Evolutionary conservation across 2,329 filamentous ascomycete genomes (phyloP).

Genomic region (Ampelomyces quisqualis): DNA sequence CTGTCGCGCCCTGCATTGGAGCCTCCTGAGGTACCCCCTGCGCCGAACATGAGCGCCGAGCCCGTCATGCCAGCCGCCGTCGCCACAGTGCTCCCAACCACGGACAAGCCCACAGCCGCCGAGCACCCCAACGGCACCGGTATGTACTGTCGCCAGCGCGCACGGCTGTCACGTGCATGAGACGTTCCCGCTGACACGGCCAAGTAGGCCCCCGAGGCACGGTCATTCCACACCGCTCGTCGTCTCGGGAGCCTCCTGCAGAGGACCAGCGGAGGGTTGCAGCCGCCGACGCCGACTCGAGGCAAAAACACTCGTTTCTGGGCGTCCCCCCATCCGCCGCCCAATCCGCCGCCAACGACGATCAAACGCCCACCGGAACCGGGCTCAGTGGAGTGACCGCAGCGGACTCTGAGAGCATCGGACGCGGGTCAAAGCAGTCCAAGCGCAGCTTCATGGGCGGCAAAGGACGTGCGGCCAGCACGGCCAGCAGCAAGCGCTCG

Average conservation of each 20-base stretch:
- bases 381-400: constrained; percentile 49
- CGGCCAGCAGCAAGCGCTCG: constrained; percentile 50
- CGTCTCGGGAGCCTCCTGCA: too few species aligned
- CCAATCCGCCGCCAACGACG: constrained; percentile 29
- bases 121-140: constrained; percentile 39
- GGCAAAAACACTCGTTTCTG: constrained; percentile 42
- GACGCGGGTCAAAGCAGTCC: constrained; percentile 45
- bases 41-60: constrained; percentile 44
- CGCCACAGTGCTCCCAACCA: constrained; percentile 26
- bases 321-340: constrained; percentile 39
- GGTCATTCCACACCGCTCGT: too few species aligned
- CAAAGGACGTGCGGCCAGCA: constrained; percentile 49
- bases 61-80: constrained; percentile 30
- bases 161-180: not conserved
- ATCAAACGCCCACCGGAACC: constrained; percentile 40
- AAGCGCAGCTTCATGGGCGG: constrained; percentile 51
- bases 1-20: constrained; percentile 16
- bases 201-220: constrained; percentile 19
- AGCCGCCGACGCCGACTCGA: constrained; percentile 27
- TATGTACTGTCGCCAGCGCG: constrained; percentile 20
- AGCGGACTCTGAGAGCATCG: constrained; percentile 49
- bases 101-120: constrained; percentile 32
- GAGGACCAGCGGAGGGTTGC: constrained; percentile 25
- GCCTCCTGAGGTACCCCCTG: constrained; percentile 17
- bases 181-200: constrained; percentile 10